phyloP scores from a whole-genome alignment of 1,139 yeast species.

The Hemisphaericaspora xylanilytica region DNA sequence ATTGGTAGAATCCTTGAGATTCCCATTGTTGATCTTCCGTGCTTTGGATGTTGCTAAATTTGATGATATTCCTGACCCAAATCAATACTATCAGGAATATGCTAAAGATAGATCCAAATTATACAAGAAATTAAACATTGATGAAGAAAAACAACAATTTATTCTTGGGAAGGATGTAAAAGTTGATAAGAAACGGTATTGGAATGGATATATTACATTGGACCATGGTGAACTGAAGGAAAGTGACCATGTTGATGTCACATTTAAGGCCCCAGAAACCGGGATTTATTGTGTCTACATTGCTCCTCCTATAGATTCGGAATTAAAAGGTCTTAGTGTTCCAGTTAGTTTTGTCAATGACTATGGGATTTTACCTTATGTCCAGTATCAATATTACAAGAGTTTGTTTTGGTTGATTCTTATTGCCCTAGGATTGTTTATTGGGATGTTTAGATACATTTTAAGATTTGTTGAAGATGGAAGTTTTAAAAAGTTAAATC shows the following conservation, averaged over 20 bases:
- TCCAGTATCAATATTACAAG: slow-evolving; percentile 20
- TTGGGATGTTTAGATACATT: slow-evolving; percentile 27
- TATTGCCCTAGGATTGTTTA: slow-evolving; percentile 20
- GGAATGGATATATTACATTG: slow-evolving; percentile 11
- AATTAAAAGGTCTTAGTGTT: slow-evolving; percentile 13
- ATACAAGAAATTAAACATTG: slow-evolving; percentile 14
- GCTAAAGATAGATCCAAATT: slow-evolving; percentile 12
- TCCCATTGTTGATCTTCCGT: slow-evolving; percentile 27
- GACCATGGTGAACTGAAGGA: slow-evolving; percentile 7
- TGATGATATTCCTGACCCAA: slow-evolving; percentile 21
- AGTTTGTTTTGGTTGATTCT: slow-evolving; percentile 18
- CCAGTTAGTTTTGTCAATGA: slow-evolving; percentile 24
- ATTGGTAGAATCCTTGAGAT: slow-evolving; percentile 8
- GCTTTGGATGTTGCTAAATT: slow-evolving; percentile 25
- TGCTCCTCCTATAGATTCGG: slow-evolving; percentile 22
- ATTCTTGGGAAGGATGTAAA: slow-evolving; percentile 8
- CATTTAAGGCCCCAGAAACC: slow-evolving; percentile 19
- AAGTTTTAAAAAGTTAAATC: slow-evolving; percentile 31
- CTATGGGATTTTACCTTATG: slow-evolving; percentile 28
- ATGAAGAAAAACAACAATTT: slow-evolving; percentile 12
- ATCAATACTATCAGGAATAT: slow-evolving; percentile 14
- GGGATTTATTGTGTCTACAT: slow-evolving; percentile 38
- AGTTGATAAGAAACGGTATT: slow-evolving; percentile 9
- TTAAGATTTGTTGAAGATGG: slow-evolving; percentile 27
- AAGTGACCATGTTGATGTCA: slow-evolving; percentile 8